Evolutionary conservation across 2,329 filamentous ascomycete species (phyloP), one percentile per base, ranked within the genome.

Genomic region (Knufia fluminis): DNA sequence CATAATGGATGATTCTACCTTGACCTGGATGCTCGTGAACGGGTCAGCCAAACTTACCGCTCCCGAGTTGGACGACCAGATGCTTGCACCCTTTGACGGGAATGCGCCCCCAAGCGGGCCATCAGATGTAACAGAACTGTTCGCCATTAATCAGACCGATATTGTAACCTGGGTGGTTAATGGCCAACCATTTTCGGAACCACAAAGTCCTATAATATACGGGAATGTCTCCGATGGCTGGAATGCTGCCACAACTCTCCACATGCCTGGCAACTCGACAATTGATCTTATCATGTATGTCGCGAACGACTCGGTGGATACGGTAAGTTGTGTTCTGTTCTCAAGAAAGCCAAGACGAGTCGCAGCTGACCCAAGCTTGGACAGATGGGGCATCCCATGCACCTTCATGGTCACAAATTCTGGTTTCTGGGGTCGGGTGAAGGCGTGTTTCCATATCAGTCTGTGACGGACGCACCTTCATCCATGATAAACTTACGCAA

Each of bases 351-450:
- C 35, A 51, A 26, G 36, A 28, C 31, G 36, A 48, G 24, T 23
- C 47, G 32, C 26, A 38, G 36, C 44, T 51, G 23, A 51, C 49
- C 9, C n/a, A 33, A 48, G 22, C 9, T 48, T 43, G 22, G 22
- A 40, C 35, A 51, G 49, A 51, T 51, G 49, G 49, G 49, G 3
- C 61, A 68, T 45, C 61, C 63, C 10, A 60, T 68, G 55, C 65
- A 65, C 57, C 52, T 67, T 16, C 44, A 57, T 46, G 49, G 60
- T 31, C 48, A 58, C 39, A 56, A 59, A 52, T 59, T 57, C 39
- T 59, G 52, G 46, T 40, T 60, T 19, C 55, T 60, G 19, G 59
- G 53, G 12, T n/a, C 49, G 3, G 53, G 53, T 12, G 32, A 17
- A 17, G 53, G 53, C 20, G 38, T 40, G 9, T 55, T 54, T 44